Conservation (phyloP, 805 yeast species). For the Danielia oregonensis region DNA sequence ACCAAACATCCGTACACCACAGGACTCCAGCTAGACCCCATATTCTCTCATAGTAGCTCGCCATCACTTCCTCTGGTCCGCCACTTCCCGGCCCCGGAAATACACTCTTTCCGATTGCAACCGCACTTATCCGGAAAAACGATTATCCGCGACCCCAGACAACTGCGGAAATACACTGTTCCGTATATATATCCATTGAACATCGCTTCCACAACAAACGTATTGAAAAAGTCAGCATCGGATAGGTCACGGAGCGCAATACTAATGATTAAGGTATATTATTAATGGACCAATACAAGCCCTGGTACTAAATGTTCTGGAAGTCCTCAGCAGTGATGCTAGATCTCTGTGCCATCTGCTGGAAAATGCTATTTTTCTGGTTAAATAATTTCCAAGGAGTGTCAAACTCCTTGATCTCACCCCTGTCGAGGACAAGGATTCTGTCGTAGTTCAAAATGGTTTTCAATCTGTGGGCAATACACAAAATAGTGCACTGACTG, state of each 20-base stretch:
- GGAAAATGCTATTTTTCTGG: slow-evolving; percentile 49
- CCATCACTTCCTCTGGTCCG: too few species aligned
- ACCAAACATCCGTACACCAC: too few species aligned
- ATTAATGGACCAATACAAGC: too few species aligned
- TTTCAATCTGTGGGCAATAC: slow-evolving; percentile 84
- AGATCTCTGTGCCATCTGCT: slow-evolving; percentile 63
- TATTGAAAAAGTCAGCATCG: slow-evolving; percentile 20
- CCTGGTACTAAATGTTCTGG: background rate
- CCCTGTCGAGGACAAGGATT: slow-evolving; percentile 79
- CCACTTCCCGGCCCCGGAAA: too few species aligned
- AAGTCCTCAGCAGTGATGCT: slow-evolving; percentile 44
- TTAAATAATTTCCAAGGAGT: slow-evolving; percentile 60
- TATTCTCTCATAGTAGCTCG: too few species aligned
- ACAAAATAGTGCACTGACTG: slow-evolving; percentile 65
- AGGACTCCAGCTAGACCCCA: too few species aligned
- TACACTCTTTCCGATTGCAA: too few species aligned
- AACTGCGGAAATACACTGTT: background rate
- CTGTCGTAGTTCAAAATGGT: slow-evolving; percentile 73
- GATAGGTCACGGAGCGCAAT: too few species aligned
- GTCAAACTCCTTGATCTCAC: slow-evolving; percentile 71
- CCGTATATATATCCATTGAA: background rate
- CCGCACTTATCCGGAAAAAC: too few species aligned
- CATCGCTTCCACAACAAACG: background rate
- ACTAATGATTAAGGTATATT: too few species aligned
- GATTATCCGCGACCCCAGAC: background rate